phyloP scores from a whole-genome alignment of 2,329 filamentous ascomycete species.

The Phyllosticta paracitricarpa region DNA sequence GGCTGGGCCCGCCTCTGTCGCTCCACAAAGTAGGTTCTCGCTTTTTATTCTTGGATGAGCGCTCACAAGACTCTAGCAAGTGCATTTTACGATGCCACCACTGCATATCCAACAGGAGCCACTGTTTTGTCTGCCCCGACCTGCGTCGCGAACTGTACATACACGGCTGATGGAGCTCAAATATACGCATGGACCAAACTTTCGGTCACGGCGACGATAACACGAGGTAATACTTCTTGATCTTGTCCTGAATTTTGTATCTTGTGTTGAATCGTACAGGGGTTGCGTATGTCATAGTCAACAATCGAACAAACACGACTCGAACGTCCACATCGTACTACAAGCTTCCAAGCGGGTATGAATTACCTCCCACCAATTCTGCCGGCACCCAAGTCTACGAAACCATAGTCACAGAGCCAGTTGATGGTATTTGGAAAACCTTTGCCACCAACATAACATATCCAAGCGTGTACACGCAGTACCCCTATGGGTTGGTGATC shows the following conservation, averaged over 20 bases:
- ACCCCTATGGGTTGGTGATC: neutral
- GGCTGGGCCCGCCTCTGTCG: neutral
- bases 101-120: neutral
- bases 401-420: neutral
- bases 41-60: neutral
- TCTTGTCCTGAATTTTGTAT: neutral
- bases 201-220: no score
- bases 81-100: neutral
- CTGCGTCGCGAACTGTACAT: neutral
- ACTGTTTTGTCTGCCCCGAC: neutral
- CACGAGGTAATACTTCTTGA: no score
- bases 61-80: neutral
- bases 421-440: neutral
- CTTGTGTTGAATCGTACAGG: neutral
- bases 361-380: neutral
- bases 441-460: neutral
- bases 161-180: neutral
- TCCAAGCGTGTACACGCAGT: neutral
- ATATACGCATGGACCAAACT: neutral
- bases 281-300: neutral
- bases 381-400: neutral
- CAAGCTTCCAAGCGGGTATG: neutral
- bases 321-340: neutral
- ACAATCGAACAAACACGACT: neutral
- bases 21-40: neutral